These are phyloP conservation scores for Cryptococcus hybrid DNA, from an alignment of 1,284 basidiomycete species.

Conservation along the genomic window DNA sequence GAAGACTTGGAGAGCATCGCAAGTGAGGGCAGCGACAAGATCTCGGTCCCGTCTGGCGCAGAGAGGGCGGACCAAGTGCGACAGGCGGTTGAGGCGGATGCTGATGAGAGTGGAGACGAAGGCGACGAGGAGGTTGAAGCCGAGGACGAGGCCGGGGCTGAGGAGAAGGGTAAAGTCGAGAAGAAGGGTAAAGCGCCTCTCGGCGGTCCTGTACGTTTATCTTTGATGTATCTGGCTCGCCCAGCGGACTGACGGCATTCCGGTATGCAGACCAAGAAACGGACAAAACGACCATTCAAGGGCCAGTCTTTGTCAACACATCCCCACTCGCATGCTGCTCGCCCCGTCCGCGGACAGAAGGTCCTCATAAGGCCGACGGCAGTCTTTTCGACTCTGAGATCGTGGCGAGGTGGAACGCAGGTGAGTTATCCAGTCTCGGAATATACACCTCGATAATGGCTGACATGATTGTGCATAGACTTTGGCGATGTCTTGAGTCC, in stretches of 20 bases:
- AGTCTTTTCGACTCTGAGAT: constrained; percentile 32
- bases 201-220: background rate
- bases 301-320: background rate
- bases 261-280: background rate
- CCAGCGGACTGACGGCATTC: background rate
- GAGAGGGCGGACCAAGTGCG: background rate
- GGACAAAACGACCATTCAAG: background rate
- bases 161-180: constrained; percentile 2
- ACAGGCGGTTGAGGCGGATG: background rate
- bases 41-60: background rate
- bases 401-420: constrained; percentile 39
- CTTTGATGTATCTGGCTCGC: background rate
- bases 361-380: background rate
- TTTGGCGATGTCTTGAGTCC: constrained; percentile 34
- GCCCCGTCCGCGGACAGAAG: background rate
- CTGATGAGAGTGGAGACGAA: background rate
- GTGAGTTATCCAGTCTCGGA: constrained; percentile 15
- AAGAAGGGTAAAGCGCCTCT: constrained; percentile 7
- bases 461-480: constrained; percentile 15
- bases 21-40: background rate
- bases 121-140: background rate
- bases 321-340: too few relatives aligned
- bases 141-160: background rate
- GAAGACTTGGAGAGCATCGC: background rate
- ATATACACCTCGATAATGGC: background rate